phyloP scores from a whole-genome alignment of 805 yeast genomes.

The Candida vartiovaarae region DNA sequence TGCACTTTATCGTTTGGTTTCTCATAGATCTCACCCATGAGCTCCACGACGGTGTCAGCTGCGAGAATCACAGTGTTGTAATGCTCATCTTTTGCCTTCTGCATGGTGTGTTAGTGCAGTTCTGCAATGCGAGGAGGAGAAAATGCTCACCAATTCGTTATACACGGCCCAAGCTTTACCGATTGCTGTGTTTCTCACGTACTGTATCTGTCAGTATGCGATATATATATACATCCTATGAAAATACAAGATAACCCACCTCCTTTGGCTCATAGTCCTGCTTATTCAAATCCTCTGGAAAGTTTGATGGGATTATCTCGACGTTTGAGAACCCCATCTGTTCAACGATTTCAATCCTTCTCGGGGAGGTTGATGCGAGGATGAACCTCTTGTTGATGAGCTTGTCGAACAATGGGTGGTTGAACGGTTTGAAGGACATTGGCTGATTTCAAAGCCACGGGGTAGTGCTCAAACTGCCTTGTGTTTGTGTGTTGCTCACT shows the following conservation, averaged over 20 bases:
- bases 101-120: not conserved
- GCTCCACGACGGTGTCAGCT: conserved; percentile 75
- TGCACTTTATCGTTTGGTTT: conserved; percentile 61
- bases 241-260: conserved; percentile 18
- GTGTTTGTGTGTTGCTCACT: no score
- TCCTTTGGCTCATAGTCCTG: conserved; percentile 36
- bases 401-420: conserved; percentile 27
- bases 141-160: conserved; percentile 26
- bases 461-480: no score
- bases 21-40: conserved; percentile 58
- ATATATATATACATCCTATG: not conserved
- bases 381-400: conserved; percentile 31
- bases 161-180: conserved; percentile 64
- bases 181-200: conserved; percentile 64
- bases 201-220: conserved; percentile 25
- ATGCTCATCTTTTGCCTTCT: conserved; percentile 5
- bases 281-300: conserved; percentile 72
- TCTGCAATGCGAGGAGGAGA: not conserved
- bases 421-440: conserved; percentile 18
- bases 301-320: conserved; percentile 52
- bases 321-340: conserved; percentile 46
- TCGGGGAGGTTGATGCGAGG: conserved; percentile 80
- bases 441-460: no score
- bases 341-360: conserved; percentile 64
- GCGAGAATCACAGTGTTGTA: conserved; percentile 37